Evolutionary conservation across 768 basidiomycete genomes (phyloP).

Genomic region (Trametopsis cervina): DNA sequence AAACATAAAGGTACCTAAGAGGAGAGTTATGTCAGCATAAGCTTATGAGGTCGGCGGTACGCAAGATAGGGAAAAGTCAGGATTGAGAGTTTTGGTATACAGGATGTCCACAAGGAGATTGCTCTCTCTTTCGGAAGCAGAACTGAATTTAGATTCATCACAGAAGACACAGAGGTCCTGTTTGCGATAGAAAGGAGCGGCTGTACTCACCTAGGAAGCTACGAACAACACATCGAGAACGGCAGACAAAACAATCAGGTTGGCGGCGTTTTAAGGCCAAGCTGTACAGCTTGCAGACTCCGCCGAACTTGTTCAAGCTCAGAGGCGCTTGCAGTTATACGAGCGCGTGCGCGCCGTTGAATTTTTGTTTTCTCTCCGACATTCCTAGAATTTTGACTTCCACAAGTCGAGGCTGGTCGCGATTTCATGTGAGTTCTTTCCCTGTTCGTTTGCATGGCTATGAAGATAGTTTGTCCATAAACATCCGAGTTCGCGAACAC

Average conservation of each 20-base stretch:
- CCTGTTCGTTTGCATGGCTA: too few species aligned
- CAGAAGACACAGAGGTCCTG: neutral
- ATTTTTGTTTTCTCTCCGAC: neutral
- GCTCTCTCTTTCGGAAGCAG: conserved; percentile 77
- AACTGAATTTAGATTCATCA: conserved; percentile 56
- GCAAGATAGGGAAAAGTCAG: conserved; percentile 33
- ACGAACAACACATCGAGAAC: neutral
- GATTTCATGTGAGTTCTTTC: too few species aligned
- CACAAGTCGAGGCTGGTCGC: too few species aligned
- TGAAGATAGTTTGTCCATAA: conserved; percentile 65
- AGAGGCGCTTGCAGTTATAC: too few species aligned
- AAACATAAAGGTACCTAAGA: too few species aligned
- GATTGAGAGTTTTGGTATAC: conserved; percentile 47
- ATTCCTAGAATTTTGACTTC: too few species aligned
- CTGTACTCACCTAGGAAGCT: conserved; percentile 14
- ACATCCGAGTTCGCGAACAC: conserved; percentile 58
- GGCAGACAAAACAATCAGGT: conserved; percentile 6
- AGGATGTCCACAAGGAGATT: conserved; percentile 70
- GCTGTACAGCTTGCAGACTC: conserved; percentile 40
- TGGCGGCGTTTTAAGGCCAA: conserved; percentile 7
- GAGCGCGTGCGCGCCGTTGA: too few species aligned
- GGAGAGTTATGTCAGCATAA: too few species aligned
- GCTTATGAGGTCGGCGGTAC: neutral
- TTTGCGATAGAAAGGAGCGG: neutral
- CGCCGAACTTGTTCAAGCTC: conserved; percentile 19